A percentile compares a stretch with the other conserved stretches of the same genome.
These are phyloP conservation scores for Zopfochytrium polystomum DNA, from an alignment of 371 early-diverging fungal species.

Conservation along the genomic window DNA sequence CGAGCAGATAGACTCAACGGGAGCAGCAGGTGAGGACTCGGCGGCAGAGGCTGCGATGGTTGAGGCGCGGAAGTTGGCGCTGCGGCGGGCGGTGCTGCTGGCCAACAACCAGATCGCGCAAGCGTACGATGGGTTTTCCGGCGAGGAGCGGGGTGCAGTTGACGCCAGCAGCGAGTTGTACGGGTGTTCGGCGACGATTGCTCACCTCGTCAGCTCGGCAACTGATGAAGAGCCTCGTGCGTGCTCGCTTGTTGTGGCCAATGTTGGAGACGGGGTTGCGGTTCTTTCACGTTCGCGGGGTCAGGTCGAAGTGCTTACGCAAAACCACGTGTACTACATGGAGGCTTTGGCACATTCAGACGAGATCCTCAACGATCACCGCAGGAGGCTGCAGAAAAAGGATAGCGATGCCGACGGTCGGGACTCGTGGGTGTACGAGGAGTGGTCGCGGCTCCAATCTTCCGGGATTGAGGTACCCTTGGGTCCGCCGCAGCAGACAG, in stretches of 20 bases:
- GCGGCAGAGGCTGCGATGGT: too few species aligned
- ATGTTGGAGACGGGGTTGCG: conserved; percentile 86
- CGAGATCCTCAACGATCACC: too few species aligned
- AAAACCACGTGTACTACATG: too few species aligned
- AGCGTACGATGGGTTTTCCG: background rate
- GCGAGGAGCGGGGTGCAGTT: background rate
- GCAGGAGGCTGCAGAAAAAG: too few species aligned
- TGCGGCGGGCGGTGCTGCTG: conserved; percentile 18
- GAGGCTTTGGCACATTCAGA: too few species aligned
- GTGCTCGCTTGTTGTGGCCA: conserved; percentile 78
- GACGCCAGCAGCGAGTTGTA: too few species aligned
- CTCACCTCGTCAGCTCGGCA: conserved; percentile 63
- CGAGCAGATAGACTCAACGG: too few species aligned
- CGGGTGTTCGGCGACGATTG: conserved; percentile 56
- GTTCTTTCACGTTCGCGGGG: conserved; percentile 73
- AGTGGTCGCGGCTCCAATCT: background rate
- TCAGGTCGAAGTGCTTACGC: too few species aligned
- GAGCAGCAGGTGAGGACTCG: too few species aligned
- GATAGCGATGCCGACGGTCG: too few species aligned
- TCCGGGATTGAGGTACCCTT: background rate
- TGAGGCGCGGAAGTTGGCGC: too few species aligned
- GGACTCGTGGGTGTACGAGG: too few species aligned
- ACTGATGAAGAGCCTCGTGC: conserved; percentile 23
- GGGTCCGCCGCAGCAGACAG: background rate
- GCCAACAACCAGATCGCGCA: conserved; percentile 7